phyloP scores from a whole-genome alignment of 2,329 filamentous ascomycete species.

The Emergomyces pasteurianus region DNA sequence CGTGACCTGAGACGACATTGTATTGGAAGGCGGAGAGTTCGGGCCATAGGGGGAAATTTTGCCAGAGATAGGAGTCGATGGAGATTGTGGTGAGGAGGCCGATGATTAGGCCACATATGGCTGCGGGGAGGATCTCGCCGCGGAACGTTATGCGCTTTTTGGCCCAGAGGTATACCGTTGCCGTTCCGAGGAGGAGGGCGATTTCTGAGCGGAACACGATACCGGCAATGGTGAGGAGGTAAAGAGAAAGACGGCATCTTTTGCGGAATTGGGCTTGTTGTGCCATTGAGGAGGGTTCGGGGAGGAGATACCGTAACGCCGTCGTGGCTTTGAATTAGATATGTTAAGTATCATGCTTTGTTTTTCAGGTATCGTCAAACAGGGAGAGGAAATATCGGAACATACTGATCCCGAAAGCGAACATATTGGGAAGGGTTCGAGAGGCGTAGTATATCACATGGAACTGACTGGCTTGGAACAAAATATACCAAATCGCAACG shows the following conservation, averaged over 20 bases:
- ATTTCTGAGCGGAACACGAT: constrained; percentile 84
- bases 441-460: constrained; percentile 89
- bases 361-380: background rate
- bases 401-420: constrained; percentile 77
- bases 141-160: constrained; percentile 43
- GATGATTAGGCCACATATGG: constrained; percentile 51
- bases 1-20: constrained; percentile 75
- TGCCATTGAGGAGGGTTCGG: constrained; percentile 21
- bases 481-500: constrained; percentile 64
- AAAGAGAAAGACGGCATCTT: constrained; percentile 54
- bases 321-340: constrained; percentile 22
- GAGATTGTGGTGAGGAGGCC: constrained; percentile 59
- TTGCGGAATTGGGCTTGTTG: constrained; percentile 21
- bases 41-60: constrained; percentile 66
- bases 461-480: constrained; percentile 75
- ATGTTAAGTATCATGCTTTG: constrained; percentile 4
- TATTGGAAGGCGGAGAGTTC: constrained; percentile 82
- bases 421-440: constrained; percentile 88
- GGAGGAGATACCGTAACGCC: constrained; percentile 38
- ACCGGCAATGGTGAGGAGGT: constrained; percentile 65
- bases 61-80: constrained; percentile 92
- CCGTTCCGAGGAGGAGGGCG: constrained; percentile 62
- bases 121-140: constrained; percentile 49
- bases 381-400: constrained; percentile 12
- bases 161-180: constrained; percentile 52